Base-by-base conservation (phyloP, 768 basidiomycete genomes). In the Phallus indusiatus region DNA sequence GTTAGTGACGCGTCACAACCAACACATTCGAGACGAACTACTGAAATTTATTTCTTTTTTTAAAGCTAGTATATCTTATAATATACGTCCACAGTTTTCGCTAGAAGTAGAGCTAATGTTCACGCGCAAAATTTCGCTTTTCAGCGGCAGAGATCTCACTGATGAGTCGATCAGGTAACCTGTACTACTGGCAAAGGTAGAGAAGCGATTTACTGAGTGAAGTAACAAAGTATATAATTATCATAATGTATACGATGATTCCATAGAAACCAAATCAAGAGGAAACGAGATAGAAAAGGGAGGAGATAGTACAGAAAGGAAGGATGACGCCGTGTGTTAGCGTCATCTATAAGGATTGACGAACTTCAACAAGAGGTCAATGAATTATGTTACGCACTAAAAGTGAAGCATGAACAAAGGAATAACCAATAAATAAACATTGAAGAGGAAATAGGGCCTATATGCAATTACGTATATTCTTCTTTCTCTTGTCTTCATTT, bases 401-500 rank as follows among this genome's bases (percentile, higher is more conserved):
- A 2, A 48, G 9, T 21, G 47, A 9, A n/a, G 8, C 47, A 48
- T 2, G 47, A 48, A 48, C n/a, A 48, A 48, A 21, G 21, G 47
- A 2, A 48, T n/a, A 2, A 48, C 6, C n/a, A 48, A 48, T n/a
- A 48, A 48, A 42, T 42, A 42, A 42, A 42, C n/a, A 10, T n/a
- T 42, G 12, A 11, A 42, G n/a, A 42, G 12, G n/a, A 42, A 42
- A 42, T 2, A 14, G 12, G 42, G n/a, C 4, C 51, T 4, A 14
- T 1, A 17, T 49, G 47, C 47, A 22, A 5, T 35, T 52, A 35
- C 17, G 16, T 14, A 17, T 51, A 17, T 51, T 52, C 18, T 52
- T 5, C 14, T 2, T 14, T 52, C 51, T 14, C n/a, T 36, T 36
- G 90, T 16, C 81, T 80, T 21, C 87, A 59, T 16, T 28, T 47